A percentile compares a stretch with the other conserved stretches of the same genome.
phyloP scores from a whole-genome alignment of 2,329 filamentous ascomycete genomes.

The Ophiocordyceps robertsii region DNA sequence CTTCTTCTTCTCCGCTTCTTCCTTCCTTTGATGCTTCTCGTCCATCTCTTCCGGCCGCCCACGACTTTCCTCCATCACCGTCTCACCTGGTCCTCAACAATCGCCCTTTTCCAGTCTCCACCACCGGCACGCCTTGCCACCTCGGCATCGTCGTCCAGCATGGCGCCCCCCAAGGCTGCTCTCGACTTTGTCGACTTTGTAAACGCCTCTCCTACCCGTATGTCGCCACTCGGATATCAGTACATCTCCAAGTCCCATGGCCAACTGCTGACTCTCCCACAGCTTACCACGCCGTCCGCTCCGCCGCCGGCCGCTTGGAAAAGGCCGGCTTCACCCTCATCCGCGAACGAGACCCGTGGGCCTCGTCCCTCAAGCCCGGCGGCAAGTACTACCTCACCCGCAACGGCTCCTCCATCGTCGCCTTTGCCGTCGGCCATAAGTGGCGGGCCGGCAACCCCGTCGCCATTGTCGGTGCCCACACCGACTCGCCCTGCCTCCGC shows the following conservation, averaged over 20 bases:
- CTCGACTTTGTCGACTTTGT: conserved; percentile 87
- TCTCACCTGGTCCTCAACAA: background rate
- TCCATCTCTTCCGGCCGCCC: too few species aligned
- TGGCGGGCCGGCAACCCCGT: conserved; percentile 89
- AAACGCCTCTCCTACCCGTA: conserved; percentile 88
- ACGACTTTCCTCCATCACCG: background rate
- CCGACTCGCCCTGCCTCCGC: conserved; percentile 82
- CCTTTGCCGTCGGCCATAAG: conserved; percentile 79
- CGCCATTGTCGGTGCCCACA: conserved; percentile 89
- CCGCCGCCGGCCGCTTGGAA: conserved; percentile 60
- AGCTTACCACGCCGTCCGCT: conserved; percentile 92
- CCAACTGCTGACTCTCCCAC: conserved; percentile 2
- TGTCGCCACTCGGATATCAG: conserved; percentile 12
- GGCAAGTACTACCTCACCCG: conserved; percentile 95
- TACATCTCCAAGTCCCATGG: too few species aligned
- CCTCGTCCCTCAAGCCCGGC: conserved; percentile 62
- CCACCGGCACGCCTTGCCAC: conserved; percentile 12
- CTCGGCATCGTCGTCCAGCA: conserved; percentile 23
- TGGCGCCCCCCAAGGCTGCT: conserved; percentile 45
- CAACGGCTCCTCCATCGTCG: conserved; percentile 83
- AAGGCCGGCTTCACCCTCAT: conserved; percentile 79
- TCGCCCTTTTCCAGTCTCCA: too few species aligned
- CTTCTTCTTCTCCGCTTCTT: too few species aligned
- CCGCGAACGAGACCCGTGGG: conserved; percentile 85
- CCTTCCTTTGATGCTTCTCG: too few species aligned